Percentiles rank a stretch among this genome's conserved stretches.
Evolutionary conservation across 352 stramenopile genomes (phyloP).

Genomic region (Aphanomyces astaci): DNA sequence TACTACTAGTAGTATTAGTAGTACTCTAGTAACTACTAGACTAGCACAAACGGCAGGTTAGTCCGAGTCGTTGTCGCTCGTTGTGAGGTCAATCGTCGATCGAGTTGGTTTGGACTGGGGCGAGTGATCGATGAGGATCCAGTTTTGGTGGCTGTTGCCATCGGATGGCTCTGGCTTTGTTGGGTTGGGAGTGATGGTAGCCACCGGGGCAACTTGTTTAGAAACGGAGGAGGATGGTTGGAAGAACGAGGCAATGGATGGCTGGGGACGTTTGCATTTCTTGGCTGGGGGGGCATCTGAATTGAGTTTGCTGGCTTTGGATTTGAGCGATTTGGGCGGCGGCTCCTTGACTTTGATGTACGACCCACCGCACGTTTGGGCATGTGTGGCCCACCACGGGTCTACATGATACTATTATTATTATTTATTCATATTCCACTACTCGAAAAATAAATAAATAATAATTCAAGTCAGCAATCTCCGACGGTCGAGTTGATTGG

Average conservation of each 20-base stretch:
- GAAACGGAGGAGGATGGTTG: too few relatives aligned
- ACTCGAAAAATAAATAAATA: too few relatives aligned
- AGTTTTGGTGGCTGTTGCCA: not conserved
- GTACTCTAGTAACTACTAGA: too few relatives aligned
- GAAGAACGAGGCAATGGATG: conserved; percentile 15
- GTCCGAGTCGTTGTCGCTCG: not conserved
- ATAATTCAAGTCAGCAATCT: too few relatives aligned
- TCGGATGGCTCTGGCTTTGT: not conserved
- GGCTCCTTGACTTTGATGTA: conserved; percentile 73
- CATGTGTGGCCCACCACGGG: conserved; percentile 62
- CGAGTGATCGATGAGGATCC: not conserved
- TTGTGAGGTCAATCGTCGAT: conserved; percentile 1
- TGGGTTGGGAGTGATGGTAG: too few relatives aligned
- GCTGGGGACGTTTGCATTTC: conserved; percentile 25
- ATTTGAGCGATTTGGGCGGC: conserved; percentile 40
- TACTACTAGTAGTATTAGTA: too few relatives aligned
- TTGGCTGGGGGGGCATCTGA: too few relatives aligned
- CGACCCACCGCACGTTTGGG: conserved; percentile 48
- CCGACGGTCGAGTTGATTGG: not conserved
- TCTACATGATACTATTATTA: conserved; percentile 28
- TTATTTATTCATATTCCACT: too few relatives aligned
- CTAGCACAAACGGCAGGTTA: too few relatives aligned
- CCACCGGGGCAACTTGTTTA: too few relatives aligned
- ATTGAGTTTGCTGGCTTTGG: too few relatives aligned
- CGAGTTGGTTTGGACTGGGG: conserved; percentile 21